Percentiles rank a stretch among this genome's conserved stretches.
Evolutionary conservation across 345 rosid genomes (phyloP).

Genomic region (Citrus cavaleriei): DNA sequence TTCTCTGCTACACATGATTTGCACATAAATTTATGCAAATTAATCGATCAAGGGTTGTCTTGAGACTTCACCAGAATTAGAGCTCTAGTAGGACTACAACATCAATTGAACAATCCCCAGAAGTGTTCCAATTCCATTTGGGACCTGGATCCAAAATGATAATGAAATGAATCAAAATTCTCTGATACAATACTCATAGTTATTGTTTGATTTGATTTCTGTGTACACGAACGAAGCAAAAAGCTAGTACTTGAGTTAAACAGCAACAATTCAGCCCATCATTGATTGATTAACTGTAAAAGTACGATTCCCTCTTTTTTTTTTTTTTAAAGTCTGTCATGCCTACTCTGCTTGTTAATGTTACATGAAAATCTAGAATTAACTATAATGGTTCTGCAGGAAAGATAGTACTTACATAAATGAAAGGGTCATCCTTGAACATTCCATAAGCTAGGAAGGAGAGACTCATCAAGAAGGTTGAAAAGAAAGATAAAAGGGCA

Average conservation of each 20-base stretch:
- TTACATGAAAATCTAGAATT: background rate
- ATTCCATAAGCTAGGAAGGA: conserved; percentile 43
- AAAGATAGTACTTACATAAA: conserved; percentile 31
- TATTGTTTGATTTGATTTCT: background rate
- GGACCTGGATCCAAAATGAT: conserved; percentile 21
- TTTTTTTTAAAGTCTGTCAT: background rate
- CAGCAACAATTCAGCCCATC: background rate
- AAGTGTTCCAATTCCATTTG: conserved; percentile 51
- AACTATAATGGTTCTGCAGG: background rate
- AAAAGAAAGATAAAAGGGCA: conserved; percentile 54
- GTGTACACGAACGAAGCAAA: background rate
- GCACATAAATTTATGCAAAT: background rate
- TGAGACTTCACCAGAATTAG: conserved; percentile 15
- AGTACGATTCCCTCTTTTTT: too few species aligned
- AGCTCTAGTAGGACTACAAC: conserved; percentile 31
- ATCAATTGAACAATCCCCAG: conserved; percentile 36
- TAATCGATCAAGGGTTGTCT: conserved; percentile 36
- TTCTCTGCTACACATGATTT: background rate
- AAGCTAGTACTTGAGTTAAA: background rate
- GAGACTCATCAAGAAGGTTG: conserved; percentile 48
- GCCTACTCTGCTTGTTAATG: background rate
- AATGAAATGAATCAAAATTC: background rate
- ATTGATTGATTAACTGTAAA: background rate
- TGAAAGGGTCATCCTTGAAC: conserved; percentile 39
- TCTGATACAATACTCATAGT: background rate